Conservation (phyloP, 2,329 filamentous ascomycete species). For the Talaromyces sp. region DNA sequence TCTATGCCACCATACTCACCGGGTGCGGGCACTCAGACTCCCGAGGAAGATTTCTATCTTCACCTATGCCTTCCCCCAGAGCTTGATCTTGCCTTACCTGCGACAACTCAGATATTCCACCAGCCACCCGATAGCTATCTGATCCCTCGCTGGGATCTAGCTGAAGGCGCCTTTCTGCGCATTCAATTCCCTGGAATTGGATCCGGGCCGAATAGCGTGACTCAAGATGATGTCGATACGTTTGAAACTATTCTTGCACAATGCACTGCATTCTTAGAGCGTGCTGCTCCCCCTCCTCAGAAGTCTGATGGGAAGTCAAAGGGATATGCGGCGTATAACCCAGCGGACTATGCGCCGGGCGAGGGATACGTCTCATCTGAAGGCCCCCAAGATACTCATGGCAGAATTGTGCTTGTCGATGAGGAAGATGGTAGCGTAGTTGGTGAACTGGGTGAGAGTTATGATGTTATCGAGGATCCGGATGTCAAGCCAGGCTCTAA, state of each 20-base stretch:
- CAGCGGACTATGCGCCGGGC: conserved; percentile 75
- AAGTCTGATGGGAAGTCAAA: conserved; percentile 19
- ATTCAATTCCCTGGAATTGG: conserved; percentile 84
- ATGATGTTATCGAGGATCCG: conserved; percentile 75
- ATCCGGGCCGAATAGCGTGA: conserved; percentile 63
- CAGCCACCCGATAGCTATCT: conserved; percentile 91
- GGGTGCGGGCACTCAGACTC: conserved; percentile 57
- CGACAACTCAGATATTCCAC: conserved; percentile 96
- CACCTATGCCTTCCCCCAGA: conserved; percentile 93
- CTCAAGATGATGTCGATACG: conserved; percentile 91
- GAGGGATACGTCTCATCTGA: conserved; percentile 67
- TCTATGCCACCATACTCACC: conserved; percentile 49
- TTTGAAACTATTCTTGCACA: conserved; percentile 98
- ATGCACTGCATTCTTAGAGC: conserved; percentile 92
- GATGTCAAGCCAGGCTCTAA: conserved; percentile 84
- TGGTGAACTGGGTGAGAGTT: conserved; percentile 83
- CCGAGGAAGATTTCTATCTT: conserved; percentile 92
- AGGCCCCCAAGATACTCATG: conserved; percentile 48
- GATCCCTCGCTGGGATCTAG: conserved; percentile 93
- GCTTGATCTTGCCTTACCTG: conserved; percentile 88
- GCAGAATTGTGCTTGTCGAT: conserved; percentile 88
- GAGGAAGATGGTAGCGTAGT: conserved; percentile 96
- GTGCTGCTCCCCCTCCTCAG: conserved; percentile 66
- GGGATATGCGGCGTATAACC: conserved; percentile 67
- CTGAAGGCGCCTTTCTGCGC: conserved; percentile 86